Conservation (phyloP, 2,329 filamentous ascomycete genomes). For the Diaporthe sp. region DNA sequence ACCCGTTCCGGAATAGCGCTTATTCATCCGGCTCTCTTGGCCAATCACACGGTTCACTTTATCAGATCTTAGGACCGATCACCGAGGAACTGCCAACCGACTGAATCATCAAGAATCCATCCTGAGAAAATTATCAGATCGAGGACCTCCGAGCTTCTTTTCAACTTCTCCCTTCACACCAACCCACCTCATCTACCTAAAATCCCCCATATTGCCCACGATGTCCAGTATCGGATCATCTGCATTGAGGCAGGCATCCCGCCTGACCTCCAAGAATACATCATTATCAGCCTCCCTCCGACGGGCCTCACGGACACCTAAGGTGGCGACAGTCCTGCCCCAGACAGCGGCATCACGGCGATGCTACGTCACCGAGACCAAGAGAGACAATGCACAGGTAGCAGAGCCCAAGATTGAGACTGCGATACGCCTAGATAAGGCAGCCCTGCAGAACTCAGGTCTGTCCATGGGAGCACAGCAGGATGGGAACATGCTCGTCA, state of each 20-base stretch:
- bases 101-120: slow-evolving; percentile 33
- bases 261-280: slow-evolving; percentile 62
- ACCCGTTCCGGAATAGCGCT: background rate
- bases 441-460: slow-evolving; percentile 79
- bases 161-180: slow-evolving; percentile 36
- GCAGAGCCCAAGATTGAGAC: slow-evolving; percentile 86
- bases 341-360: slow-evolving; percentile 56
- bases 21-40: background rate
- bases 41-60: slow-evolving; percentile 1
- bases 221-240: slow-evolving; percentile 78
- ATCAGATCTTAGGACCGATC: slow-evolving; percentile 30
- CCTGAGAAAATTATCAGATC: slow-evolving; percentile 36
- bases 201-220: slow-evolving; percentile 40
- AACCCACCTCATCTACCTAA: background rate
- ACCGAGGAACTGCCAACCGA: slow-evolving; percentile 14
- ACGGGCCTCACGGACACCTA: slow-evolving; percentile 49
- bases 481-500: slow-evolving; percentile 78
- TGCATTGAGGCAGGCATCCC: slow-evolving; percentile 81
- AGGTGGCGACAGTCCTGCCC: slow-evolving; percentile 49
- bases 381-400: slow-evolving; percentile 84
- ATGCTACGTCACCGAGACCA: slow-evolving; percentile 87
- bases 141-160: slow-evolving; percentile 28
- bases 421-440: slow-evolving; percentile 88
- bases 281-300: slow-evolving; percentile 53
- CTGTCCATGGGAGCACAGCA: slow-evolving; percentile 65